Evolutionary conservation across 495 filamentous ascomycete species (phyloP), one percentile per base, ranked within the genome.

Genomic region (Xanthoparmelia taractica): DNA sequence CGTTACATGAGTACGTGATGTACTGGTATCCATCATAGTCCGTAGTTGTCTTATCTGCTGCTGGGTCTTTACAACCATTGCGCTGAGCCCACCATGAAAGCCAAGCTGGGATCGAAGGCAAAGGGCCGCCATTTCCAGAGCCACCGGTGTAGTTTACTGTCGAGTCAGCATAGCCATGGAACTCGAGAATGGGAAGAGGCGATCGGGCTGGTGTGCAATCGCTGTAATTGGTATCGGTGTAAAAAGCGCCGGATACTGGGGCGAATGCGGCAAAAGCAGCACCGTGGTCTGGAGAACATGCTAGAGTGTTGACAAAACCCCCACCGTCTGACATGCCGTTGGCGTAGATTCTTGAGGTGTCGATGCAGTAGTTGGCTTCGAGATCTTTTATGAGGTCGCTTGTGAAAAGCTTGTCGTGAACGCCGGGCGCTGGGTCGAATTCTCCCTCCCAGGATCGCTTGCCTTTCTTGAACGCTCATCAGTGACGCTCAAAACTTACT

Each of bases 251-350:
- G 33, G 71, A 69, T 63, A 76, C 78, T 0, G 77, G 69, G 17
- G 78, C 77, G 63, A 81, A 79, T 4, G 78, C 79, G 13, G 79
- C 79, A 65, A 81, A 78, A 1, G 72, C 68, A 1, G 58, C 64
- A 23, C 74, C 74, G 17, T 73, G 68, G 1, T 67, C 71, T 10
- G 71, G 56, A 45, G 77, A 70, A 69, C 84, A 86, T 2, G 84
- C 82, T 2, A 87, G 76, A 0, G 79, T 71, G 36, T 73, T 73
- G 8, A 78, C 75, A 61, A 86, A 82, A 2, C 82, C 82, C 8
- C 82, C 84, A 27, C 84, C 84, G 65, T 85, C 83, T 0, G 81
- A 84, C 65, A 84, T 83, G 5, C 84, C 84, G 10, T 77, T 76
- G 2, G 83, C 81, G 62, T 82, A 86, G 38, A 85, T 70, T 34